Base-by-base conservation (phyloP, 306 rosid genomes). In the Lathyrus oleraceus region DNA sequence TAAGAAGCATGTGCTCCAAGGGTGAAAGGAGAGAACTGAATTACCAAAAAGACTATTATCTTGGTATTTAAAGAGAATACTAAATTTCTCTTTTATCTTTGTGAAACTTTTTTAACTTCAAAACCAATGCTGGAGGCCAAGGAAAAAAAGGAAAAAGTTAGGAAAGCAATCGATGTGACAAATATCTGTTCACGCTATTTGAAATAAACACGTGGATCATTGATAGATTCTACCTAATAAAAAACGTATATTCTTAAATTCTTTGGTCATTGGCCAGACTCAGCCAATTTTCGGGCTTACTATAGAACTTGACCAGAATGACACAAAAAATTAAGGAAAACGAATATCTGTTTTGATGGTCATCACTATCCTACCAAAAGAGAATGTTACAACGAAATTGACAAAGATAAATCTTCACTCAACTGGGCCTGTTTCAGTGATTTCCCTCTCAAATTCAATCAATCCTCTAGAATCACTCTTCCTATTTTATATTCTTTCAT, bases 1-100 rank as follows among this genome's bases (percentile, higher is more conserved):
- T 5, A 10, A 35, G 63, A 73, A 74, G 62, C 19, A 43, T 61
- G n/a, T n/a, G 35, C 10, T 66, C 25, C 32, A 66, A 40, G 59
- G 42, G 39, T 10, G 17, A 69, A 51, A 61, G 39, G 15, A 56
- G 30, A 44, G 70, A 62, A 69, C 52, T 1, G 13, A 67, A 32
- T 51, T 59, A 43, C 61, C 3, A 1, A 25, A 25, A 36, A 78
- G 5, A 27, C 16, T 54, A 8, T 32, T 42, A 25, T 76, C 20
- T 5, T 19, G 19, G 32, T 67, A 57, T n/a, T 16, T 47, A 56
- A 54, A 21, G 43, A 20, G 28, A 51, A 27, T 39, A 27, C 36
- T 38, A 13, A 54, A 74, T 13, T 53, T 36, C 36, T 39, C 67
- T 57, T 57, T 57, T 25, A 28, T 27, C 20, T 52, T 52, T 57